These are phyloP conservation scores for Isochrysis galbana DNA, from an alignment of 78 protist genomes.

Conservation along the genomic window DNA sequence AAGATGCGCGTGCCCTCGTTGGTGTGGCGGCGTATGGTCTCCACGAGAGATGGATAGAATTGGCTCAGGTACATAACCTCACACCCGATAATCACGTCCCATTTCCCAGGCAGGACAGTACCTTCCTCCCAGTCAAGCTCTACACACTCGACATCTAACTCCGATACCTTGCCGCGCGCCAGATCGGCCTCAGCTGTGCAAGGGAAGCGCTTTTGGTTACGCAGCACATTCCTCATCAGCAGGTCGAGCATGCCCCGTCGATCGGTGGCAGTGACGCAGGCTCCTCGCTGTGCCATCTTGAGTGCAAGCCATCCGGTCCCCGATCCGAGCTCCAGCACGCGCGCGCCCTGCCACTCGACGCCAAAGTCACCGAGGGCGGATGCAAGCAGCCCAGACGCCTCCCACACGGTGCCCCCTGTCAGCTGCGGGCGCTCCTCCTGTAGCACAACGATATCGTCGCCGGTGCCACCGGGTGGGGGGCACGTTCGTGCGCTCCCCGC, in stretches of 20 bases:
- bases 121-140: slow-evolving; percentile 8
- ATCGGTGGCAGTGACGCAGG: not conserved
- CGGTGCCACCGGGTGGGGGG: too few species aligned
- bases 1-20: not conserved
- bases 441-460: not conserved
- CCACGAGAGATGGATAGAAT: not conserved
- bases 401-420: not conserved
- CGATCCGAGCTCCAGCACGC: not conserved
- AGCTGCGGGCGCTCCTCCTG: not conserved
- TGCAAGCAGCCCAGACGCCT: not conserved
- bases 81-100: not conserved
- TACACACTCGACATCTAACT: not conserved
- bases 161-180: not conserved
- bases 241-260: not conserved
- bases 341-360: not conserved
- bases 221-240: not conserved
- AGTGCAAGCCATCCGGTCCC: not conserved
- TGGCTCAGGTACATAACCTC: not conserved
- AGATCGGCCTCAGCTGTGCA: not conserved
- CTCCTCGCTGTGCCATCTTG: not conserved
- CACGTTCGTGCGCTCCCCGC: too few species aligned
- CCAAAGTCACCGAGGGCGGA: not conserved
- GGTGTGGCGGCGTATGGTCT: not conserved
- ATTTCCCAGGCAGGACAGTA: not conserved
- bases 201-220: not conserved